Evolutionary conservation across 2,329 filamentous ascomycete species (phyloP).

Genomic region (Xylaria sp.): DNA sequence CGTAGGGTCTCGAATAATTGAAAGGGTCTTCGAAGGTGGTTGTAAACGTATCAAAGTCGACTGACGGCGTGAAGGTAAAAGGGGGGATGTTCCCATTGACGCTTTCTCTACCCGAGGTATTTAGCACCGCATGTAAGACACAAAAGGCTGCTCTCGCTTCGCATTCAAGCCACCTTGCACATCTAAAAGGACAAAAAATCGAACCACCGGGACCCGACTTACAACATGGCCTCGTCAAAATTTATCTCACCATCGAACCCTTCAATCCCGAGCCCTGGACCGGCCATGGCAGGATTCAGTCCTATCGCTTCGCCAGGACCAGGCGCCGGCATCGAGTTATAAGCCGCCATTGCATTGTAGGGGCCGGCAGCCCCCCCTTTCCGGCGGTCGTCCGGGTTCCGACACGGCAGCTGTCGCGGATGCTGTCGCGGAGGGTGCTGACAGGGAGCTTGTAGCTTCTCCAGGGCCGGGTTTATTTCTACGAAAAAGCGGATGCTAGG

Average conservation of each 20-base stretch:
- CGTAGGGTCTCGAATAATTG: conserved; percentile 65
- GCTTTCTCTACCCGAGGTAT: conserved; percentile 51
- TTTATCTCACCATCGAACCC: conserved; percentile 63
- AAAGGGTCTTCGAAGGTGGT: conserved; percentile 75
- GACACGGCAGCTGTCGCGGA: conserved; percentile 9
- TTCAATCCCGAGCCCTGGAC: conserved; percentile 58
- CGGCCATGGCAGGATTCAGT: conserved; percentile 56
- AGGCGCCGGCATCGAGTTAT: conserved; percentile 66
- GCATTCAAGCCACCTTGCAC: conserved; percentile 1
- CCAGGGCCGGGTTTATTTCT: conserved; percentile 2
- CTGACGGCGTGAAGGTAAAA: conserved; percentile 67
- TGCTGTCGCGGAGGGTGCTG: conserved; percentile 25
- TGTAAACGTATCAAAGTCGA: conserved; percentile 70
- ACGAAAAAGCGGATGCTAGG: conserved; percentile 2
- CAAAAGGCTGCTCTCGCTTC: neutral
- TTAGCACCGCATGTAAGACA: conserved; percentile 39
- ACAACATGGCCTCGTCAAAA: conserved; percentile 70
- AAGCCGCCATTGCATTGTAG: conserved; percentile 67
- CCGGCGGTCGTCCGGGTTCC: conserved; percentile 34
- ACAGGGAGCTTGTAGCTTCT: conserved; percentile 32
- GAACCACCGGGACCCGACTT: conserved; percentile 47
- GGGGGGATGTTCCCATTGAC: conserved; percentile 56
- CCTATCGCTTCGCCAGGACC: conserved; percentile 59
- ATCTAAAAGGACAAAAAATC: neutral
- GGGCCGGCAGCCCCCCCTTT: conserved; percentile 44